Conservation (phyloP, 1,284 basidiomycete species). For the Thecaphora frezii region DNA sequence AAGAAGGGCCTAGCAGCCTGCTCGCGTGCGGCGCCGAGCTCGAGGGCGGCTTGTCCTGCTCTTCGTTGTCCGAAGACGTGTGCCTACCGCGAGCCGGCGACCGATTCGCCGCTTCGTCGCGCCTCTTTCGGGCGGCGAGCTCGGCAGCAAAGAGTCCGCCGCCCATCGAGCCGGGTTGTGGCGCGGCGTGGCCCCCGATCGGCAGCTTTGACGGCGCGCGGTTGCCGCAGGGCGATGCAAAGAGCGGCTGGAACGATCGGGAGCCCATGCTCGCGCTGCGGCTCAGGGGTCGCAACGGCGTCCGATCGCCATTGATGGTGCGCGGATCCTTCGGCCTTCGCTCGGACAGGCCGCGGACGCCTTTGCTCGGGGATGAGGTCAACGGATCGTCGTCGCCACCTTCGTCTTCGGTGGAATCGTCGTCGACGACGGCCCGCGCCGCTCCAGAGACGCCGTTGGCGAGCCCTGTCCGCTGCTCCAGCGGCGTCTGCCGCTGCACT, state of each 20-base stretch:
- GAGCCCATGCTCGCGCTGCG: background rate
- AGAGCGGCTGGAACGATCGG: slow-evolving; percentile 19
- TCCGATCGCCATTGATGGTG: slow-evolving; percentile 1
- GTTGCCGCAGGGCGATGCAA: slow-evolving; percentile 18
- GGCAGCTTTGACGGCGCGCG: slow-evolving; percentile 6
- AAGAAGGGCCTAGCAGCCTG: background rate
- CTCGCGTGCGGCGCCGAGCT: background rate
- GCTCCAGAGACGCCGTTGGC: background rate
- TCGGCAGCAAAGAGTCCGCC: slow-evolving; percentile 30
- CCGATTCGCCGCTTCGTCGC: background rate
- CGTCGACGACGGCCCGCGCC: background rate
- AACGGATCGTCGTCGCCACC: background rate
- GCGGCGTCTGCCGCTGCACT: background rate
- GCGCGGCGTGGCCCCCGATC: background rate
- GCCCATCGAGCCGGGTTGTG: slow-evolving; percentile 3
- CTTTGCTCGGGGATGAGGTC: slow-evolving; percentile 13
- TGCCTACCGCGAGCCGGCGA: no score
- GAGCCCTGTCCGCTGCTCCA: background rate
- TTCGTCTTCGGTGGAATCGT: slow-evolving; percentile 6
- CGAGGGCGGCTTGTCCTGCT: background rate
- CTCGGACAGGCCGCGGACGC: background rate
- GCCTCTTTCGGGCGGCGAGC: slow-evolving; percentile 7
- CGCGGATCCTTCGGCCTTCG: background rate
- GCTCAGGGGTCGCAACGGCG: background rate
- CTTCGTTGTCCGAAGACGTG: slow-evolving; percentile 1